Conservation (phyloP, 441 rosid genomes). For the Capsella rubella region DNA sequence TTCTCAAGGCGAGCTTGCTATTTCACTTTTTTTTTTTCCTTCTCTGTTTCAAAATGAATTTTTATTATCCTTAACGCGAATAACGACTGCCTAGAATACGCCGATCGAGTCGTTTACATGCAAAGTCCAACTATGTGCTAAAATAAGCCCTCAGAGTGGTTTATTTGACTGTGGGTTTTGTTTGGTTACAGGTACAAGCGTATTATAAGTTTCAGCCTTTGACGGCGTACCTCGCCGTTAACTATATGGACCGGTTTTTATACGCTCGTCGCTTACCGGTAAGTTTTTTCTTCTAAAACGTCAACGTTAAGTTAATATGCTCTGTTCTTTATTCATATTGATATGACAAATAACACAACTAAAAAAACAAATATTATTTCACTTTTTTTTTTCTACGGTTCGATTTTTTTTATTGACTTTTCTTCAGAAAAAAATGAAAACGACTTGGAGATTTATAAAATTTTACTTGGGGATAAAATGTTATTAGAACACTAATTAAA, state of each 20-base stretch:
- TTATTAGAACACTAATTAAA: constrained; percentile 1
- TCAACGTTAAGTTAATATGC: constrained; percentile 36
- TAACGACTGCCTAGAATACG: constrained; percentile 29
- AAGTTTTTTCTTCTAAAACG: constrained; percentile 29
- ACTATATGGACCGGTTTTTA: constrained; percentile 91
- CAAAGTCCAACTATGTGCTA: neutral
- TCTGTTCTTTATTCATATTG: constrained; percentile 22
- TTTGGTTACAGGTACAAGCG: constrained; percentile 69
- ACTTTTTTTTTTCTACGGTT: neutral
- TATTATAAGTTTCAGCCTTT: constrained; percentile 74
- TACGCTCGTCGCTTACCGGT: constrained; percentile 78
- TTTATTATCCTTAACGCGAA: no score
- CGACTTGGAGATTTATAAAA: neutral
- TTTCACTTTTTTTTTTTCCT: neutral
- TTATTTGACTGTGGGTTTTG: neutral
- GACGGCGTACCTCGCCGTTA: constrained; percentile 95
- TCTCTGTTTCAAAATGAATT: no score
- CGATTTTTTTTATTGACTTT: constrained; percentile 19
- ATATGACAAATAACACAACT: constrained; percentile 26
- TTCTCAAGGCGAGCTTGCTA: constrained; percentile 64
- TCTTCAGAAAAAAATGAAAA: neutral
- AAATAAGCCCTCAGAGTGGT: neutral
- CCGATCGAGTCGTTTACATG: constrained; percentile 28
- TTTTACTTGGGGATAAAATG: no score
- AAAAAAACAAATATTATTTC: neutral